These are phyloP conservation scores for Naegleria fowleri DNA, from an alignment of 208 protist species.

Conservation along the genomic window DNA sequence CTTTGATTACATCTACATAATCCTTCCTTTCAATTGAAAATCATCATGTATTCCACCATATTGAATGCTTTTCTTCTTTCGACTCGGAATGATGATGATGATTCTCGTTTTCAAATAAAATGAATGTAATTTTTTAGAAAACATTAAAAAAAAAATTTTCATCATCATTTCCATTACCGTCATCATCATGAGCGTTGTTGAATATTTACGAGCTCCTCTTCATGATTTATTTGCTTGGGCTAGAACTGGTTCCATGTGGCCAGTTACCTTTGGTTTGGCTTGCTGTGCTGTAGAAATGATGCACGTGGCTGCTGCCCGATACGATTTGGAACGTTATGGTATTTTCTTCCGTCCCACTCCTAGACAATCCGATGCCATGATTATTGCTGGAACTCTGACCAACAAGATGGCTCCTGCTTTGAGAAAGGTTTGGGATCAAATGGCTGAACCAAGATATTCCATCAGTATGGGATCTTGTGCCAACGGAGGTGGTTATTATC, in stretches of 20 bases:
- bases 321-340: conserved; percentile 95
- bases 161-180: too few species aligned
- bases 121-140: too few species aligned
- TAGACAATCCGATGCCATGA: conserved; percentile 94
- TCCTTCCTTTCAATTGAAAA: too few species aligned
- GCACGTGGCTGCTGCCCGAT: conserved; percentile 86
- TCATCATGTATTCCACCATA: too few species aligned
- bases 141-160: too few species aligned
- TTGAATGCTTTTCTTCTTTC: too few species aligned
- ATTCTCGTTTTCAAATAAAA: too few species aligned
- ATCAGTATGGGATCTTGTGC: conserved; percentile 89
- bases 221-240: conserved; percentile 17
- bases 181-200: background rate
- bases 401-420: conserved; percentile 99
- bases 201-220: background rate
- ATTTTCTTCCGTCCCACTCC: conserved; percentile 88
- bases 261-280: conserved; percentile 94
- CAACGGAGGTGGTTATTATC: conserved; percentile 97
- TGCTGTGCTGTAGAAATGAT: conserved; percentile 97
- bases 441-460: conserved; percentile 88
- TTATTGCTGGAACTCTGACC: conserved; percentile 96
- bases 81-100: too few species aligned
- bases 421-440: conserved; percentile 92
- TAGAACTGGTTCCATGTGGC: conserved; percentile 85
- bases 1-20: too few species aligned